Base-by-base conservation (phyloP, 176 grass and related monocot genomes). In the Carex parvula region DNA sequence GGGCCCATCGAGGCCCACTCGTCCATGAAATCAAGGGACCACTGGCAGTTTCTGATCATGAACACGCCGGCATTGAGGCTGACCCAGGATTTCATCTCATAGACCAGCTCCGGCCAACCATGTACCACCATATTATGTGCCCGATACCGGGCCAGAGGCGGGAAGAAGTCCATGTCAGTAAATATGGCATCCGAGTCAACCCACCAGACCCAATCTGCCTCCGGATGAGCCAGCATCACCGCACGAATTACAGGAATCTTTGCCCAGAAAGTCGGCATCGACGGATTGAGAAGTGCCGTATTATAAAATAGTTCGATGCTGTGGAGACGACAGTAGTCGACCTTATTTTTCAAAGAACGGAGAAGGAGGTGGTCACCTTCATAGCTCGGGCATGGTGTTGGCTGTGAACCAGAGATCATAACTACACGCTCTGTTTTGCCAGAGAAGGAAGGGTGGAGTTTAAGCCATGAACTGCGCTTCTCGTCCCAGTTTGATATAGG, bases 161-260 rank as follows among this genome's bases (percentile, higher is more conserved):
- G 89, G 48, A 66, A 83, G 89, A 95, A 95, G 86, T 95, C 91
- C 91, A 98, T 98, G 91, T 95, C 95, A 13, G 95, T 98, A 90
- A 98, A 87, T 66, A 92, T 90, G 55, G 95, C 92, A 81, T 98
- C 95, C 11, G 92, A 98, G 86, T 98, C 95, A 8, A 94, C 95
- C 95, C 95, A 98, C 92, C 95, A 98, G 39, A 98, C 82, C 91
- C 92, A 98, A 58, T 98, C 95, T 13, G 89, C 89, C 79, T 94
- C 95, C 37, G 92, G 95, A 85, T 94, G 92, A 24, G 95, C 91
- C 5, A 94, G 61, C 92, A 98, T 98, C 84, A 92, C 89, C 2
- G 95, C 92, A 1, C 91, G 86, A 58, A 98, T 70, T 18, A 55
- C 9, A 5, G 95, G 95, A 46, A 94, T 84, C 86, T 98, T 98